Evolutionary conservation across 176 grass and related monocot genomes (phyloP).

Genomic region (Eleusine indica): DNA sequence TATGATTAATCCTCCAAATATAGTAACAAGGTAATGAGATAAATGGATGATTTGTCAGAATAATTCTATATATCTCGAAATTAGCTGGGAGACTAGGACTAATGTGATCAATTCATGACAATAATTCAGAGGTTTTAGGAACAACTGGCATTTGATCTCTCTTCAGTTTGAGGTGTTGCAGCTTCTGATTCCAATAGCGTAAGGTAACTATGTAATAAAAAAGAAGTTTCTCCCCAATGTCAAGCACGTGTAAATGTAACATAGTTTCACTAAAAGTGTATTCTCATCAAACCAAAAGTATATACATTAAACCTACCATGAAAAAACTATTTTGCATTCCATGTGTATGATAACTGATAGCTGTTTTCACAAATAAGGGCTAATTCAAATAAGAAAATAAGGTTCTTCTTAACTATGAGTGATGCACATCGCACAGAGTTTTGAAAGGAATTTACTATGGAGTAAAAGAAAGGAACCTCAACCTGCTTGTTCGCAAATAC

Average conservation of each 20-base stretch:
- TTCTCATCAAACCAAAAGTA: not conserved
- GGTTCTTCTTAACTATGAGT: not conserved
- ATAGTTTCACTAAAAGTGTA: constrained; percentile 3
- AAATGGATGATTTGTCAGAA: not conserved
- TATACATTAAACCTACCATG: not conserved
- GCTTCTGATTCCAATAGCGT: not conserved
- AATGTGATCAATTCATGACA: constrained; percentile 4
- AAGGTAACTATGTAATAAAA: not conserved
- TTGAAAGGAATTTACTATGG: not conserved
- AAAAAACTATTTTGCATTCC: not conserved
- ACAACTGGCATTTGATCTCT: not conserved
- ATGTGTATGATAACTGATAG: not conserved
- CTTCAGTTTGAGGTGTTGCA: not conserved
- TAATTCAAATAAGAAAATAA: constrained; percentile 14
- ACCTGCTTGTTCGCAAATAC: constrained; percentile 98
- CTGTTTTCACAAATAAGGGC: not conserved
- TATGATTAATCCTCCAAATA: constrained; percentile 12
- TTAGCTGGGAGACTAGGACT: constrained; percentile 4
- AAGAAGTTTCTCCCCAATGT: constrained; percentile 8
- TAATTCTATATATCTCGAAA: constrained; percentile 25
- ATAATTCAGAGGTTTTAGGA: not conserved
- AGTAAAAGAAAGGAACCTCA: constrained; percentile 16
- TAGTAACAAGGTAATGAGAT: constrained; percentile 14
- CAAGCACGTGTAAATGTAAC: not conserved
- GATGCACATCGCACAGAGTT: not conserved